phyloP scores from a whole-genome alignment of 352 stramenopile genomes.

The Globisporangium yorkense region DNA sequence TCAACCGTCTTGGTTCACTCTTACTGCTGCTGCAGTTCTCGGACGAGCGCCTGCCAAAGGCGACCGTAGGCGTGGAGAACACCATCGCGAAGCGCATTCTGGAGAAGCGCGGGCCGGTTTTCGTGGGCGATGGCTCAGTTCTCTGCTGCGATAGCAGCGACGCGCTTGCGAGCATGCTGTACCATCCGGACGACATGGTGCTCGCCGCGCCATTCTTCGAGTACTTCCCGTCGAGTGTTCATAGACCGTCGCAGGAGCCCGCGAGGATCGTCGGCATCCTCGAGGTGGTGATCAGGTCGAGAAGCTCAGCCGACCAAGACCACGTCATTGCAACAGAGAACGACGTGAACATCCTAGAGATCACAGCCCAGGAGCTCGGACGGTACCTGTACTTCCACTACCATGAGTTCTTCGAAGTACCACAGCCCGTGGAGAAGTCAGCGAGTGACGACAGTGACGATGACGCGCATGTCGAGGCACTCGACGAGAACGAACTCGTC shows the following conservation, averaged over 20 bases:
- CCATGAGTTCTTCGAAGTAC: conserved; percentile 50
- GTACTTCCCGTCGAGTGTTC: conserved; percentile 28
- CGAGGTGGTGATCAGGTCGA: conserved; percentile 45
- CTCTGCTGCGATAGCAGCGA: conserved; percentile 17
- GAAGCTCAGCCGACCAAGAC: conserved; percentile 7
- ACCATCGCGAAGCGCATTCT: conserved; percentile 33
- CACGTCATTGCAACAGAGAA: conserved; percentile 30
- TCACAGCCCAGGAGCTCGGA: conserved; percentile 54
- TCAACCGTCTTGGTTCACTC: neutral
- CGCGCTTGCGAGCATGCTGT: conserved; percentile 25
- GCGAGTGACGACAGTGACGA: neutral
- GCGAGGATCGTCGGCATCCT: conserved; percentile 50
- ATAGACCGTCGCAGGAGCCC: conserved; percentile 13
- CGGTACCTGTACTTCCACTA: conserved; percentile 79
- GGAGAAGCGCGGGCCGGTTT: conserved; percentile 15
- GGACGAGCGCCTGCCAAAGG: conserved; percentile 43
- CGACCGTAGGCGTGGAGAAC: conserved; percentile 22
- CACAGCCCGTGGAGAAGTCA: conserved; percentile 3
- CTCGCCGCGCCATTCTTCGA: conserved; percentile 41
- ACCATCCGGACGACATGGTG: conserved; percentile 30
- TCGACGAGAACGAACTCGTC: neutral
- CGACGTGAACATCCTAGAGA: conserved; percentile 61
- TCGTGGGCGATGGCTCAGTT: conserved; percentile 4
- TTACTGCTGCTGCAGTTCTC: conserved; percentile 33
- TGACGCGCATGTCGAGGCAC: neutral